phyloP scores from a whole-genome alignment of 805 yeast genomes.

The Jamesozyma spencerorum region DNA sequence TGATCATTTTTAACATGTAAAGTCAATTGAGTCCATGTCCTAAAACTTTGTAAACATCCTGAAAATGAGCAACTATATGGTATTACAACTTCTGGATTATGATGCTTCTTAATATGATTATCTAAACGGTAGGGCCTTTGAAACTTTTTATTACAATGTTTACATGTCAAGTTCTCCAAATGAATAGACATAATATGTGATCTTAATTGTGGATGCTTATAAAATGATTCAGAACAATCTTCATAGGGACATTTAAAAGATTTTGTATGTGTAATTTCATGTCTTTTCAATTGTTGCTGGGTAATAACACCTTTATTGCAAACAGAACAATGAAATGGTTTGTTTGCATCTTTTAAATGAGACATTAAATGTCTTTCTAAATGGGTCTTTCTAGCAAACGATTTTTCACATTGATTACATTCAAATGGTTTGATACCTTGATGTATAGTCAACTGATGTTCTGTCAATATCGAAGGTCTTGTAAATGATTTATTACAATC shows the following conservation, averaged over 20 bases:
- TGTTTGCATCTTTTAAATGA: conserved; percentile 43
- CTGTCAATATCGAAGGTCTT: conserved; percentile 74
- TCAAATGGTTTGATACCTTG: conserved; percentile 66
- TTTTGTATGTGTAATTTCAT: conserved; percentile 69
- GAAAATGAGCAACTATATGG: conserved; percentile 52
- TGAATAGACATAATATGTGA: conserved; percentile 65
- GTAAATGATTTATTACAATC: conserved; percentile 71
- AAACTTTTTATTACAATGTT: conserved; percentile 55
- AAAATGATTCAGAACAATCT: conserved; percentile 58
- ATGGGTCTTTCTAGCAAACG: conserved; percentile 74
- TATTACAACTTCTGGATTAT: conserved; percentile 35
- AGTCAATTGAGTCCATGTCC: conserved; percentile 66
- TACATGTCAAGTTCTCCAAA: conserved; percentile 43
- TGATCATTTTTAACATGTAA: conserved; percentile 64
- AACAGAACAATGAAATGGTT: conserved; percentile 61
- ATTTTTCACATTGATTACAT: conserved; percentile 55
- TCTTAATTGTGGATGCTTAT: conserved; percentile 65
- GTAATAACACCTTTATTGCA: conserved; percentile 83
- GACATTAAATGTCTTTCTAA: conserved; percentile 62
- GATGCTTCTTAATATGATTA: conserved; percentile 58
- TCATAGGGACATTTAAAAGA: conserved; percentile 53
- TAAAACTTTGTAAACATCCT: conserved; percentile 51
- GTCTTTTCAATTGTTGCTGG: conserved; percentile 71
- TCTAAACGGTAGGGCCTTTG: conserved; percentile 55
- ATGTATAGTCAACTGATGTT: conserved; percentile 65